Evolutionary conservation across 768 basidiomycete genomes (phyloP).

Genomic region (Lactarius hengduanensis): DNA sequence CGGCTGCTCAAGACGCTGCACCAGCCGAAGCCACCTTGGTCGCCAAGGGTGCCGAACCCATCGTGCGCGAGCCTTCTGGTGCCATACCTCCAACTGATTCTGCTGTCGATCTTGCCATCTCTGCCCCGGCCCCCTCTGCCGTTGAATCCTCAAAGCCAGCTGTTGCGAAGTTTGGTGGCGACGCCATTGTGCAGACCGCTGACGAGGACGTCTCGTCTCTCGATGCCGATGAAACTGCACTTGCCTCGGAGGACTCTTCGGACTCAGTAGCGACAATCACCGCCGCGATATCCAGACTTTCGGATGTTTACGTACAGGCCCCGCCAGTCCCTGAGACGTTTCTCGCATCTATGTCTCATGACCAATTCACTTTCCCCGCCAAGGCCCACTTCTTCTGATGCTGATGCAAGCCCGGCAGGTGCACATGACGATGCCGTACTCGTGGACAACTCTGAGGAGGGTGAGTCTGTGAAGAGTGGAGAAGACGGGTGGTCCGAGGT

Average conservation of each 20-base stretch:
- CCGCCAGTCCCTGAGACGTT: constrained; percentile 4
- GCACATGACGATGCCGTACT: constrained; percentile 14
- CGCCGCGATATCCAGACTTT: neutral
- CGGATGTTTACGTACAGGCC: neutral
- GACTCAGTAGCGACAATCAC: constrained; percentile 12
- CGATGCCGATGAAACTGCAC: neutral
- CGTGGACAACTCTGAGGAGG: constrained; percentile 13
- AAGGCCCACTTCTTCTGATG: neutral
- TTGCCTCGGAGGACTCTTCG: neutral
- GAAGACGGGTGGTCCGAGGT: constrained; percentile 23
- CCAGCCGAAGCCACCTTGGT: neutral
- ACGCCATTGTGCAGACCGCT: no score
- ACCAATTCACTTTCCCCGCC: constrained; percentile 23
- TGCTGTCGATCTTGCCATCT: constrained; percentile 8
- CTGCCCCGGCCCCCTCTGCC: neutral
- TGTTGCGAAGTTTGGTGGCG: neutral
- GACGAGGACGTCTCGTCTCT: neutral
- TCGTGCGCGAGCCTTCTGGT: neutral
- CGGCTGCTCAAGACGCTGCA: neutral
- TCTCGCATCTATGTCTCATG: constrained; percentile 15
- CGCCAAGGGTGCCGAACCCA: neutral
- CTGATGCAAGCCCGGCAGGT: neutral
- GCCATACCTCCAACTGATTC: neutral
- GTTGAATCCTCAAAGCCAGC: neutral
- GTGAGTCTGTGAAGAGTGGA: constrained; percentile 9